These are phyloP conservation scores for Jackrogersella multiformis DNA, from an alignment of 495 filamentous ascomycete genomes.

Conservation along the genomic window DNA sequence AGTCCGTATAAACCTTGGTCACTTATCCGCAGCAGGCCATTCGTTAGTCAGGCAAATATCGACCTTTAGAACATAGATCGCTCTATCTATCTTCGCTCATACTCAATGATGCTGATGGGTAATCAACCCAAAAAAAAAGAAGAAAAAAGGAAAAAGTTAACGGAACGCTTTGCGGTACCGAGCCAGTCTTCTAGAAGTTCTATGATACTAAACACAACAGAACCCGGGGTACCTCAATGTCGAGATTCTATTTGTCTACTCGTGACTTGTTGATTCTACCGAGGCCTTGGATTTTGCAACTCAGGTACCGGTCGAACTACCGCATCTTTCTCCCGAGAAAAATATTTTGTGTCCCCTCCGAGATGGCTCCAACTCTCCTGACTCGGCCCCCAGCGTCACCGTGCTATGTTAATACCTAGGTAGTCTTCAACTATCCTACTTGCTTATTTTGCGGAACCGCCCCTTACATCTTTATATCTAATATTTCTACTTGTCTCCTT, in stretches of 20 bases:
- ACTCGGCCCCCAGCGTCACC: slow-evolving; percentile 16
- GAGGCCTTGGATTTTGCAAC: not conserved
- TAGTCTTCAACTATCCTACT: not conserved
- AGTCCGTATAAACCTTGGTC: slow-evolving; percentile 10
- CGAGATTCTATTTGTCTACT: not conserved
- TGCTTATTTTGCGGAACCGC: not conserved
- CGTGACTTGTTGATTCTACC: not conserved
- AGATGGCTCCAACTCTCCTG: slow-evolving; percentile 26
- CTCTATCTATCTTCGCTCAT: not conserved
- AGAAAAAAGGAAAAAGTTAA: not conserved
- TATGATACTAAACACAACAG: not conserved
- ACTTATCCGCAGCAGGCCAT: not conserved
- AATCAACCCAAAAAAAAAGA: no score
- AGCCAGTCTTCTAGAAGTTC: not conserved
- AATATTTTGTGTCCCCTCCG: not conserved
- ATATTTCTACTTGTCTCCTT: not conserved
- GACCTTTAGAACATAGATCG: no score
- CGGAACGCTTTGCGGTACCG: not conserved
- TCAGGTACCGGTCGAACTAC: not conserved
- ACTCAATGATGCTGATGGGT: not conserved
- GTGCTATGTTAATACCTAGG: not conserved
- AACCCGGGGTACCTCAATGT: not conserved
- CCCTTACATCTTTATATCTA: not conserved
- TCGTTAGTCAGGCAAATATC: not conserved
- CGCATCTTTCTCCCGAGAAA: not conserved